Conservation (phyloP, 768 basidiomycete genomes). For the Trametes gibbosa region DNA sequence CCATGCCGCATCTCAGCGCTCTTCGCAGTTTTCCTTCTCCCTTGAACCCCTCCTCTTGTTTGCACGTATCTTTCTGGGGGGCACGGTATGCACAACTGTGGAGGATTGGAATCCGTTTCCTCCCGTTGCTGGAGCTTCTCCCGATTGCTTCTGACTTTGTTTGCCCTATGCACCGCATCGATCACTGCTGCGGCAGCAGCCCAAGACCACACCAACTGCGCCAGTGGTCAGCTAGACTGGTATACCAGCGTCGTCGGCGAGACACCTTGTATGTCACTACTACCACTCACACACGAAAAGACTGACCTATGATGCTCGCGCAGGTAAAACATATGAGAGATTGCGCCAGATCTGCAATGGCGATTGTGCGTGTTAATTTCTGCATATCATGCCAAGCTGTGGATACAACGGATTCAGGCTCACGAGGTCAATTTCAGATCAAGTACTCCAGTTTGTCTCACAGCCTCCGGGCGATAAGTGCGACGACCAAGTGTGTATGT, state of each 20-base stretch:
- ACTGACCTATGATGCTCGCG: neutral
- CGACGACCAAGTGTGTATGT: neutral
- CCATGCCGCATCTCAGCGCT: too few relatives aligned
- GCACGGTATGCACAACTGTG: too few relatives aligned
- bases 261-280: constrained; percentile 7
- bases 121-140: neutral
- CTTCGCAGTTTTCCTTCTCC: too few relatives aligned
- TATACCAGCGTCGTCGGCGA: constrained; percentile 14
- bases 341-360: constrained; percentile 18
- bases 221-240: constrained; percentile 12
- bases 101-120: too few relatives aligned
- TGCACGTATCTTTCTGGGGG: too few relatives aligned
- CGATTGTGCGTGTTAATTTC: constrained; percentile 3
- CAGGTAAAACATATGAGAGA: constrained; percentile 12
- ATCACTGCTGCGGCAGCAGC: neutral
- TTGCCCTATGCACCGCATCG: neutral
- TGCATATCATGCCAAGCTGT: neutral
- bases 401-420: neutral
- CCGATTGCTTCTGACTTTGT: neutral
- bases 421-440: neutral
- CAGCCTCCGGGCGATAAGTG: neutral
- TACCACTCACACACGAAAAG: neutral
- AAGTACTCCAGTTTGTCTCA: neutral
- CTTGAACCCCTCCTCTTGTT: too few relatives aligned
- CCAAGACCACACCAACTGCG: constrained; percentile 4